These are phyloP conservation scores for Phaffia australis DNA, from an alignment of 768 basidiomycete species.

Conservation along the genomic window DNA sequence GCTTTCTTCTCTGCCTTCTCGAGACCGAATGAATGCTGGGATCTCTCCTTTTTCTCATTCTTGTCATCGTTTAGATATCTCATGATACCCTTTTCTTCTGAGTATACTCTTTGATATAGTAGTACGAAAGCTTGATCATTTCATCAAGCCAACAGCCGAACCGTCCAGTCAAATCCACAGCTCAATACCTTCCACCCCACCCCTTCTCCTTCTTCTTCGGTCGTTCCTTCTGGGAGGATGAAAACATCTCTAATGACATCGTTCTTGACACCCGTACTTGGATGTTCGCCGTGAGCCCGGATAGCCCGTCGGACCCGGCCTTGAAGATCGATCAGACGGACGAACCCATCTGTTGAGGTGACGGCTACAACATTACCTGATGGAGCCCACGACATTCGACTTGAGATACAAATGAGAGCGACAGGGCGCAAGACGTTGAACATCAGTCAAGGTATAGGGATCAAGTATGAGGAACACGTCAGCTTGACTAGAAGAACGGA, in stretches of 20 bases:
- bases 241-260: conserved; percentile 17
- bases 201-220: background rate
- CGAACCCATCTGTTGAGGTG: conserved; percentile 33
- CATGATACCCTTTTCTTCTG: too few relatives aligned
- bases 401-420: conserved; percentile 29
- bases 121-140: too few relatives aligned
- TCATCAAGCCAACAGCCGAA: background rate
- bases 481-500: too few relatives aligned
- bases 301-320: conserved; percentile 18
- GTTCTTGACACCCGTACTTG: conserved; percentile 13
- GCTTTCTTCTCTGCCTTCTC: too few relatives aligned
- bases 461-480: background rate
- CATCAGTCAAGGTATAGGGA: background rate
- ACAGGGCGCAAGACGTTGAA: conserved; percentile 27
- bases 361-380: conserved; percentile 30
- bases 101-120: too few relatives aligned
- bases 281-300: conserved; percentile 18
- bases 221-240: background rate
- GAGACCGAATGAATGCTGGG: too few relatives aligned
- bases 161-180: conserved; percentile 24
- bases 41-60: too few relatives aligned
- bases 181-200: conserved; percentile 7
- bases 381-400: conserved; percentile 30
- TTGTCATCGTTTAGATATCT: too few relatives aligned
- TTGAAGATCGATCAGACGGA: conserved; percentile 29